Conservation (phyloP, 257 asterid genomes). For the Ligustrum vulgare region DNA sequence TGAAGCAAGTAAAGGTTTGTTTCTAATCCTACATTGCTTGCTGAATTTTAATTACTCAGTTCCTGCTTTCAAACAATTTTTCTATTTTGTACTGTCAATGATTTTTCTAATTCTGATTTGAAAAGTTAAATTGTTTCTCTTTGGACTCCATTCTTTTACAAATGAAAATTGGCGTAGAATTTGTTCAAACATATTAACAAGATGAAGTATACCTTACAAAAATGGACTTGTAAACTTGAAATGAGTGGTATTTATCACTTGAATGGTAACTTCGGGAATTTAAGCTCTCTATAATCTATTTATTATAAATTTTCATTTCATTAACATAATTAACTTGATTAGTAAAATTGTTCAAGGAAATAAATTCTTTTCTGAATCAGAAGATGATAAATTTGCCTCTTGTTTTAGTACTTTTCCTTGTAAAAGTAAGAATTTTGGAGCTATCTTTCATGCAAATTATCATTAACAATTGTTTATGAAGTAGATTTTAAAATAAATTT, state of each 20-base stretch:
- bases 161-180: background rate
- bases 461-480: background rate
- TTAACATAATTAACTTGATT: background rate
- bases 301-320: no score
- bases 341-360: background rate
- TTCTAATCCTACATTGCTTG: background rate
- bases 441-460: background rate
- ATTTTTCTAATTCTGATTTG: background rate
- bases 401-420: conserved; percentile 20
- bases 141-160: background rate
- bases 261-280: background rate
- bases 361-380: background rate
- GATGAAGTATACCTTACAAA: background rate
- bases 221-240: background rate
- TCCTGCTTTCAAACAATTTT: background rate
- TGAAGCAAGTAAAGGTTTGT: conserved; percentile 98
- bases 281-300: background rate
- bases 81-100: background rate
- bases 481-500: conserved; percentile 7
- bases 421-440: background rate
- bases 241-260: background rate
- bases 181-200: background rate
- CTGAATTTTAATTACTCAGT: background rate
- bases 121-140: background rate
- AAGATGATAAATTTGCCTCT: background rate